phyloP scores from a whole-genome alignment of 306 rosid species.

The Corylus avellana region DNA sequence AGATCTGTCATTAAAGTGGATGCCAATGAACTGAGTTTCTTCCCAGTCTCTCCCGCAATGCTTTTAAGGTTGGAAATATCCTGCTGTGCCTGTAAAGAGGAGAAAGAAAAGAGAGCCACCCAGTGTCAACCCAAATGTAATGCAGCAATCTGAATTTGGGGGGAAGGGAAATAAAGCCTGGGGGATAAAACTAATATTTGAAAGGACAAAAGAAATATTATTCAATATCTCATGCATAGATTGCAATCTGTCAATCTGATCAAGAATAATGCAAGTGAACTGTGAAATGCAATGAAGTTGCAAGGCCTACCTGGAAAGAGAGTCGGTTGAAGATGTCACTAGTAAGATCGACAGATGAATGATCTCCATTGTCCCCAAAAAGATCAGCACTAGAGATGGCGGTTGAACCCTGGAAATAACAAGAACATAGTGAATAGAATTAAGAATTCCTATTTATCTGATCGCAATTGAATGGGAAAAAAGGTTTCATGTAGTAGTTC shows the following conservation, averaged over 20 bases:
- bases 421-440: conserved; percentile 11
- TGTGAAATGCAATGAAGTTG: neutral
- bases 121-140: neutral
- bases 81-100: conserved; percentile 69
- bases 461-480: neutral
- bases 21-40: conserved; percentile 84
- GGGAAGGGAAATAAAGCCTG: neutral
- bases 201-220: neutral
- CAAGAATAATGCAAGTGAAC: neutral
- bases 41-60: conserved; percentile 92
- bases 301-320: conserved; percentile 62
- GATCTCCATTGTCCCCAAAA: conserved; percentile 57
- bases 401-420: conserved; percentile 60
- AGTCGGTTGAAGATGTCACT: conserved; percentile 71
- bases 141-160: neutral
- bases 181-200: neutral
- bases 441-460: neutral
- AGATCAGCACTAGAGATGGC: conserved; percentile 91
- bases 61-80: conserved; percentile 82
- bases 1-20: conserved; percentile 79
- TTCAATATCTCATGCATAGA: neutral
- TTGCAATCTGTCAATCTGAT: neutral
- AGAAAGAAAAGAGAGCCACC: neutral
- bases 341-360: conserved; percentile 55
- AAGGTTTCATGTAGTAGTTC: neutral